phyloP scores from a whole-genome alignment of 352 stramenopile genomes.

The Phytophthora agathidicida region DNA sequence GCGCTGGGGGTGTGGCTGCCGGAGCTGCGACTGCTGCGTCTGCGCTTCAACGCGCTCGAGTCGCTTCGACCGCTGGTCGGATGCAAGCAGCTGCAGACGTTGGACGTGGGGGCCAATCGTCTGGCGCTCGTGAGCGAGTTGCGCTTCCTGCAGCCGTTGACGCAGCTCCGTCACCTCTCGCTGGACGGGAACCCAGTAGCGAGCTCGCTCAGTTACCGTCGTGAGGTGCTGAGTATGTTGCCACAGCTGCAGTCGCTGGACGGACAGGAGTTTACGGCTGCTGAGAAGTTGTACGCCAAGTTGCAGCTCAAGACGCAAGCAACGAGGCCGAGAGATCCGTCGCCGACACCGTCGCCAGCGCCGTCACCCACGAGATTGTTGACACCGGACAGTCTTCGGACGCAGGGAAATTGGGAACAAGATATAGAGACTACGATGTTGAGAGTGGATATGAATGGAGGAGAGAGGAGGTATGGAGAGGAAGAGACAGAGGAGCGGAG shows the following conservation, averaged over 20 bases:
- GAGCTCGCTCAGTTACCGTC: conserved; percentile 39
- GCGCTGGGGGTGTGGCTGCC: conserved; percentile 44
- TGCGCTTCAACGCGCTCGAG: conserved; percentile 63
- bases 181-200: conserved; percentile 70
- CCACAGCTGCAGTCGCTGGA: conserved; percentile 61
- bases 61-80: conserved; percentile 44
- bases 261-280: conserved; percentile 44
- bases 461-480: not conserved
- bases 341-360: not conserved
- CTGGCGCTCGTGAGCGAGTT: conserved; percentile 65
- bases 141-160: conserved; percentile 52
- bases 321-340: no score
- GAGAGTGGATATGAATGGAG: not conserved
- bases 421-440: not conserved
- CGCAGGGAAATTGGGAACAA: conserved; percentile 2
- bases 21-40: conserved; percentile 49
- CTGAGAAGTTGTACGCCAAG: conserved; percentile 54
- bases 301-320: conserved; percentile 57
- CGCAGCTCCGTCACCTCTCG: conserved; percentile 44
- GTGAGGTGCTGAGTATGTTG: conserved; percentile 62
- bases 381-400: conserved; percentile 27
- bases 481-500: no score
- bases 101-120: conserved; percentile 54
- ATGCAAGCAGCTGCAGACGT: conserved; percentile 38
- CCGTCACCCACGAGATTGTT: conserved; percentile 18